These are phyloP conservation scores for Starmerella roubikii DNA, from an alignment of 805 yeast species.

Conservation along the genomic window DNA sequence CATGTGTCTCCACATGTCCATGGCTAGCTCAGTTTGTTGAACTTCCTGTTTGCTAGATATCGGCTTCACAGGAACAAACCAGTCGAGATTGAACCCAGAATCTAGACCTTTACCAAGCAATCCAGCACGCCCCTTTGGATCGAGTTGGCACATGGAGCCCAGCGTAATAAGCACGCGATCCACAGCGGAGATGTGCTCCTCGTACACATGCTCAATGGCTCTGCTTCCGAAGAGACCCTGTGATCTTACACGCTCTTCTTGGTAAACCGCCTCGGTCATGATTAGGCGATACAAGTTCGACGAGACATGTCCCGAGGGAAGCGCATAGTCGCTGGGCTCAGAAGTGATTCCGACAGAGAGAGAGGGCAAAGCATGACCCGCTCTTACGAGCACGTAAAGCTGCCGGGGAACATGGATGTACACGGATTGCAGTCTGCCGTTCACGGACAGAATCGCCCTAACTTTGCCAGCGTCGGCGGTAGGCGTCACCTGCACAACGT, in stretches of 20 bases:
- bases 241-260: conserved; percentile 41
- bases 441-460: conserved; percentile 54
- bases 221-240: conserved; percentile 53
- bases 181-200: conserved; percentile 48
- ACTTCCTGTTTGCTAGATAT: background rate
- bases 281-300: conserved; percentile 44
- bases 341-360: conserved; percentile 17
- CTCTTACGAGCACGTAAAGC: conserved; percentile 52
- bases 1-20: conserved; percentile 8
- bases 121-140: conserved; percentile 52
- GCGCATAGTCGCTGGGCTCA: conserved; percentile 41
- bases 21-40: background rate
- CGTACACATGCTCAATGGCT: conserved; percentile 57
- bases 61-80: conserved; percentile 32
- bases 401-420: conserved; percentile 61
- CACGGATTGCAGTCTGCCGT: conserved; percentile 59
- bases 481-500: conserved; percentile 55
- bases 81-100: conserved; percentile 61
- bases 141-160: conserved; percentile 61
- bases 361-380: conserved; percentile 11
- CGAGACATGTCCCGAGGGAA: conserved; percentile 53
- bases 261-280: conserved; percentile 52
- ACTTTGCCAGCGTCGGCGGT: conserved; percentile 51
- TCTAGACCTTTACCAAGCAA: conserved; percentile 75
- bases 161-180: conserved; percentile 69